Evolutionary conservation across 768 basidiomycete genomes (phyloP), one percentile per base, ranked within the genome.

Genomic region (Tricholomella constricta): DNA sequence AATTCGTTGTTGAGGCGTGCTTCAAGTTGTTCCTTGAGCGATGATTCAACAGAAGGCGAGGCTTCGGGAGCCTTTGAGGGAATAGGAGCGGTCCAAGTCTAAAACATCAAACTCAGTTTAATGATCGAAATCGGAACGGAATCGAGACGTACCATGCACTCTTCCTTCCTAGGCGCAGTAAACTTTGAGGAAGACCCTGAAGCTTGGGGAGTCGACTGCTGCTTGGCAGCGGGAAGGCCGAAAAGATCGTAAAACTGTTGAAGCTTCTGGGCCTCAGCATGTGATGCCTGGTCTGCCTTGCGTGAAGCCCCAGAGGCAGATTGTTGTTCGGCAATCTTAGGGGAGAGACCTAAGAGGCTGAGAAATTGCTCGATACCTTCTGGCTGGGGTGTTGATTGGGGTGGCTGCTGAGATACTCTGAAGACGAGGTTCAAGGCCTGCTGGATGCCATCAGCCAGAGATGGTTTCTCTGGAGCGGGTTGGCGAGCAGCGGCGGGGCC

Each of bases 21-120:
- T 51, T 70, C 66, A 8, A 73, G 68, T 45, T 72, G 61, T 26
- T 68, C 61, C 54, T 66, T 71, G 19, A 72, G 50, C 7, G 57
- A 44, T 15, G 25, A 34, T 42, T 59, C 49, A 26, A 48, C 26
- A 19, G 34, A 37, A 29, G 37, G 45, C 26, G 56, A 37, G 27
- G 49, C 15, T 31, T 43, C 35, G 15, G 44, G 34, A 26, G 45
- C 27, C 14, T 46, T 35, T 10, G 56, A 42, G 45, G 51, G 26
- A 34, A 22, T 42, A 32, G 19, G 12, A 54, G 29, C 23, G 45
- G 34, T 44, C 40, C 15, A 37, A 42, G 9, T 27, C 37, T 43
- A 36, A 32, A 46, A 22, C 4, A 25, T 20, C 23, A 12, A 20
- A 19, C 20, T 34, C 4, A 46, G 19, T 22, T 22, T 1, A 22